Conservation (phyloP, 768 basidiomycete genomes). For the Phylloporus rhodoxanthus region DNA sequence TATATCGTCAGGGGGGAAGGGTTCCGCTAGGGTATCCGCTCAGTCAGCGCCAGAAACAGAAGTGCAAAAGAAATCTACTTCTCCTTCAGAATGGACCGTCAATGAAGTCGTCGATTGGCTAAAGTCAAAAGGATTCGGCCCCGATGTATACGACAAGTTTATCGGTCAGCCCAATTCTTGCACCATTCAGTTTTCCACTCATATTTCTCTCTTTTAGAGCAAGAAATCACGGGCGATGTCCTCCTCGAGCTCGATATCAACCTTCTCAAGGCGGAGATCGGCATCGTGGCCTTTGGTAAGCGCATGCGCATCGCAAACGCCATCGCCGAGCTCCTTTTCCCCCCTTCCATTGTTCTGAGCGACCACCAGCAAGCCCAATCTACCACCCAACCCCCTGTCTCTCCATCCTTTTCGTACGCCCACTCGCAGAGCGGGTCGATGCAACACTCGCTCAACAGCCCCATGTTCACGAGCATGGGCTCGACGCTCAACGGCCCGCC, state of each 20-base stretch:
- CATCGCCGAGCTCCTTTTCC: constrained; percentile 78
- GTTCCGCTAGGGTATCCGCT: constrained; percentile 21
- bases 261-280: constrained; percentile 88
- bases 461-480: constrained; percentile 30
- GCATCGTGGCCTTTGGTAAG: constrained; percentile 90
- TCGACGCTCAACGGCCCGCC: constrained; percentile 19
- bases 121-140: constrained; percentile 76
- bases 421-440: constrained; percentile 36
- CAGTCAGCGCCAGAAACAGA: constrained; percentile 18
- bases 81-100: constrained; percentile 75
- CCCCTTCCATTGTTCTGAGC: constrained; percentile 56
- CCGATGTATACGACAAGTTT: constrained; percentile 79
- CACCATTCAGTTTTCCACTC: neutral
- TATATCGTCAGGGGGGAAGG: constrained; percentile 23
- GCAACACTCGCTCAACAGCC: constrained; percentile 42
- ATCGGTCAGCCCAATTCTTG: constrained; percentile 49
- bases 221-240: constrained; percentile 98
- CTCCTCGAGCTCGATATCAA: constrained; percentile 89
- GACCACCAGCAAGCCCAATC: constrained; percentile 37
- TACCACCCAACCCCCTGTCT: constrained; percentile 16
- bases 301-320: constrained; percentile 90
- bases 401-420: constrained; percentile 29
- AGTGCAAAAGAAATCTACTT: constrained; percentile 30
- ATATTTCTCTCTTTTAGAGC: constrained; percentile 49
- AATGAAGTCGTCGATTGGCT: constrained; percentile 91